Base-by-base conservation (phyloP, 2,329 filamentous ascomycete species). In the Microcera coccophila region DNA sequence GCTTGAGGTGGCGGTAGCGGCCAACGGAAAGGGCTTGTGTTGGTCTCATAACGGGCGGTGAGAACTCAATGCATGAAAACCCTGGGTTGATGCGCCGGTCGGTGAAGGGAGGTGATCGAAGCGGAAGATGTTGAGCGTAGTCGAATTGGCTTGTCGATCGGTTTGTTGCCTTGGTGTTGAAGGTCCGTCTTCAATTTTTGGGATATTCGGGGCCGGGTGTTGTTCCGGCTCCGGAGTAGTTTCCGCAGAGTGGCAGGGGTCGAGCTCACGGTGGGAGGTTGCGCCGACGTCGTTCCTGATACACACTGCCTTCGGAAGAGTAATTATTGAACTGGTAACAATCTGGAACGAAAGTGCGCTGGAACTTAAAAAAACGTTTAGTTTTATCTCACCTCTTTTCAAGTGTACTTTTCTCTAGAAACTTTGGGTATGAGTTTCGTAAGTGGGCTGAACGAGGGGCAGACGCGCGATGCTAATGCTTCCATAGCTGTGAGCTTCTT, bases 1-100 rank as follows among this genome's bases (percentile, higher is more conserved):
- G 79, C 40, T 78, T 76, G 45, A 90, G 74, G 62, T 91, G 89
- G 67, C 83, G 79, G 60, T 89, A 78, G 44, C 79, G 78, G 63
- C 81, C 71, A 59, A 81, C 71, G 57, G 78, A 76, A 59, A 95
- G 82, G 51, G 72, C 65, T 59, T 79, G 74, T 14, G 86, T 87
- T 42, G 86, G 79, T 64, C 80, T 77, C 82, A 87, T 87, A 49
- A 63, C 70, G 55, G 47, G 36, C 33, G 34, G 18, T 14, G 16
- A 12, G 28, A 36, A 31, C 43, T 48, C 39, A 32, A 32, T 26
- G 41, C 41, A 32, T 19, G 35, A 19, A 20, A 28, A 32, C 15
- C 42, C 21, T 44, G 26, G 16, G 31, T 26, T n/a, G 14, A 10
- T 37, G 31, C 17, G 41, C 35, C 32, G 35, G 35, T 48, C 17